phyloP scores from a whole-genome alignment of 2,329 filamentous ascomycete species.

The Xylariales sp. region DNA sequence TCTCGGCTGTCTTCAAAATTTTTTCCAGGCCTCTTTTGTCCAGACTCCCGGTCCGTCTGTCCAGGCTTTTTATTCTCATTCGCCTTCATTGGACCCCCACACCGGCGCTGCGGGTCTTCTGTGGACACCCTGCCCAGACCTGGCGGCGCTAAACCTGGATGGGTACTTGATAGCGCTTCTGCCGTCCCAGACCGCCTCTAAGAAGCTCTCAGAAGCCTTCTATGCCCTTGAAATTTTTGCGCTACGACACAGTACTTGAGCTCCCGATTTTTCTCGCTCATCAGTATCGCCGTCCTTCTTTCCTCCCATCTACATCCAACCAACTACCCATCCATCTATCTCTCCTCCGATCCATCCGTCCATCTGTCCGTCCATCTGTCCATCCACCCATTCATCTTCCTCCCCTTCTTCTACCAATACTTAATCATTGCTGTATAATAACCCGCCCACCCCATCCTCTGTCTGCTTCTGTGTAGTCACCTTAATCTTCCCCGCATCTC shows the following conservation, averaged over 20 bases:
- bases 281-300: constrained; percentile 41
- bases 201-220: constrained; percentile 50
- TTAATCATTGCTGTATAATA: constrained; percentile 47
- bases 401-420: constrained; percentile 28
- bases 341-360: constrained; percentile 14
- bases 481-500: constrained; percentile 50
- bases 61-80: constrained; percentile 6
- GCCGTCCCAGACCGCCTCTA: constrained; percentile 45
- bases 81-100: constrained; percentile 19
- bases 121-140: constrained; percentile 6
- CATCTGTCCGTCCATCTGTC: constrained; percentile 40
- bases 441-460: constrained; percentile 47
- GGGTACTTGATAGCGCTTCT: constrained; percentile 40
- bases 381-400: constrained; percentile 46
- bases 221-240: constrained; percentile 44
- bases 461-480: constrained; percentile 48
- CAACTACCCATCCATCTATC: constrained; percentile 39
- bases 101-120: not conserved
- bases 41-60: constrained; percentile 2
- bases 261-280: constrained; percentile 33
- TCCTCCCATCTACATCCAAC: constrained; percentile 38
- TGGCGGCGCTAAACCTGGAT: constrained; percentile 7
- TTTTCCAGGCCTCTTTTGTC: too few species aligned
- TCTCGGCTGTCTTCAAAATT: too few species aligned
- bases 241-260: constrained; percentile 43